These are phyloP conservation scores for Penstemon eatonii DNA, from an alignment of 257 asterid genomes.

Conservation along the genomic window DNA sequence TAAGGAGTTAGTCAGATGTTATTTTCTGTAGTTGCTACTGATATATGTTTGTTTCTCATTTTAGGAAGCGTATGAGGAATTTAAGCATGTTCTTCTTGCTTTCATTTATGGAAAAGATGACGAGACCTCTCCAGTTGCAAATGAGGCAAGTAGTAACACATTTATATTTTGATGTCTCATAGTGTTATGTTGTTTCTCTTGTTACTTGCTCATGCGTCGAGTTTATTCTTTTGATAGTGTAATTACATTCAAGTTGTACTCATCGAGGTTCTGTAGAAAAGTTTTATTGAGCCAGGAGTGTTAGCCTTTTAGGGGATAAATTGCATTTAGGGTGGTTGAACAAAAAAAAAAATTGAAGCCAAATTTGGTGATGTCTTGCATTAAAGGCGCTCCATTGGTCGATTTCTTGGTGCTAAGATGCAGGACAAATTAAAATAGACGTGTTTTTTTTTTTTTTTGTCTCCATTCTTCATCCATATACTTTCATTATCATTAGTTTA, in stretches of 20 bases:
- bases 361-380: neutral
- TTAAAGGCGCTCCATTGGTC: neutral
- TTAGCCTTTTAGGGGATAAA: neutral
- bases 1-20: slow-evolving; percentile 12
- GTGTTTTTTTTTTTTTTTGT: neutral
- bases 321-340: neutral
- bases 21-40: slow-evolving; percentile 23
- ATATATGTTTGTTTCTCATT: slow-evolving; percentile 34
- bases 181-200: neutral
- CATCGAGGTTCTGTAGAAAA: neutral
- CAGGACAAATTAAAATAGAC: neutral
- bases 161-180: slow-evolving; percentile 5
- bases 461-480: neutral
- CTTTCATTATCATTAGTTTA: neutral
- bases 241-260: neutral
- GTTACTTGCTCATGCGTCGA: neutral
- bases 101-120: slow-evolving; percentile 86
- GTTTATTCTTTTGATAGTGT: slow-evolving; percentile 1
- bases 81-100: slow-evolving; percentile 90
- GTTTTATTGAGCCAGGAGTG: neutral
- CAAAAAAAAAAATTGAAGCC: neutral
- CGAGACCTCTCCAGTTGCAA: slow-evolving; percentile 83
- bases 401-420: slow-evolving; percentile 18
- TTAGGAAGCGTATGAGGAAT: slow-evolving; percentile 98
- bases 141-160: slow-evolving; percentile 58